Evolutionary conservation across 176 grass and related monocot genomes (phyloP).

Genomic region (Eleusine indica): DNA sequence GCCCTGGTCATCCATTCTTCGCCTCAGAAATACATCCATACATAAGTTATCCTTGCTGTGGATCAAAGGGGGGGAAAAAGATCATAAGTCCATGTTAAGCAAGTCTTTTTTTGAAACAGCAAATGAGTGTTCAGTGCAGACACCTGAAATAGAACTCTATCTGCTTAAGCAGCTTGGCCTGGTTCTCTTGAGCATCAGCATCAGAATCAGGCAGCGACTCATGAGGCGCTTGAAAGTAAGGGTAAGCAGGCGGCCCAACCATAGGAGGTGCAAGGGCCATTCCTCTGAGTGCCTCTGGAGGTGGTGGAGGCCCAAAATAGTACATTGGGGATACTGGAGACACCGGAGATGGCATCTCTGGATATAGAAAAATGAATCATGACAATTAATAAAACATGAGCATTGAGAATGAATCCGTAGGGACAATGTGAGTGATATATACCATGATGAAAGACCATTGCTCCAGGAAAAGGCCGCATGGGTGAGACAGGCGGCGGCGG

Average conservation of each 20-base stretch:
- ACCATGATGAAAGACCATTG: constrained; percentile 64
- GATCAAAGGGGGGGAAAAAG: constrained; percentile 36
- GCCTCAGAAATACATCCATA: constrained; percentile 73
- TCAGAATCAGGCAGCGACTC: constrained; percentile 9
- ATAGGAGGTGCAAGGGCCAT: constrained; percentile 61
- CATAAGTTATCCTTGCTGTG: constrained; percentile 93
- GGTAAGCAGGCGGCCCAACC: constrained; percentile 55
- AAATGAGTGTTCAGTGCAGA: not conserved
- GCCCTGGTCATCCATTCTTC: constrained; percentile 84
- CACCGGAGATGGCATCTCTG: constrained; percentile 65
- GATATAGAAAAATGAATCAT: not conserved
- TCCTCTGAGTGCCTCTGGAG: constrained; percentile 62
- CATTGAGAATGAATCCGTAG: not conserved
- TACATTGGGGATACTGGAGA: constrained; percentile 68
- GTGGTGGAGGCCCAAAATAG: constrained; percentile 65
- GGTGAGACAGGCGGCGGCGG: constrained; percentile 38
- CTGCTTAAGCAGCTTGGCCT: constrained; percentile 66
- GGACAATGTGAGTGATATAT: not conserved
- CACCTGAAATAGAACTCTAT: constrained; percentile 99
- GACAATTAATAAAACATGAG: not conserved
- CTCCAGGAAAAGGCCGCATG: constrained; percentile 38
- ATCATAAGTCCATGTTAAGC: not conserved
- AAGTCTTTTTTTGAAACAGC: not conserved
- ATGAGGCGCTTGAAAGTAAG: constrained; percentile 39
- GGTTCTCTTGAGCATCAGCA: constrained; percentile 36